Evolutionary conservation across 108 stramenopile genomes (phyloP).

Genomic region (Nannochloropsis salina): DNA sequence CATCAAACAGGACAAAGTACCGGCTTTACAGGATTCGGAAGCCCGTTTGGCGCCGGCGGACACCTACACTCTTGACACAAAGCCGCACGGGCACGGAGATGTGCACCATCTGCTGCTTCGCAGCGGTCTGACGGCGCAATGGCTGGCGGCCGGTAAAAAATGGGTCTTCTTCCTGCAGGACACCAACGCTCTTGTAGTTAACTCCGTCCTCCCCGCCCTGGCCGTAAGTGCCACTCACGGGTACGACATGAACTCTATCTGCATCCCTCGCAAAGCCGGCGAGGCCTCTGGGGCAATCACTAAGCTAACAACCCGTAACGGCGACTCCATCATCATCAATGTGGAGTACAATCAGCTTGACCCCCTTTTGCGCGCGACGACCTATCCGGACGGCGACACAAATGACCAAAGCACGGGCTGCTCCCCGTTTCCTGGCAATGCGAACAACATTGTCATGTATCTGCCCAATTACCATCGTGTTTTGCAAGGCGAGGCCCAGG

Average conservation of each 20-base stretch:
- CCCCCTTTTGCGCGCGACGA: slow-evolving; percentile 71
- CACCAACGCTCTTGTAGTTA: slow-evolving; percentile 95
- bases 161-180: slow-evolving; percentile 97
- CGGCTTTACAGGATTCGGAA: slow-evolving; percentile 75
- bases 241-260: slow-evolving; percentile 92
- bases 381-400: slow-evolving; percentile 72
- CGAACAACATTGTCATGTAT: slow-evolving; percentile 87
- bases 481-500: slow-evolving; percentile 57
- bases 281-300: slow-evolving; percentile 98
- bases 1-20: slow-evolving; percentile 93
- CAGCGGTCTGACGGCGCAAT: slow-evolving; percentile 58
- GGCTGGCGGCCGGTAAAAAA: slow-evolving; percentile 68
- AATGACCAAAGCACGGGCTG: slow-evolving; percentile 79
- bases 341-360: slow-evolving; percentile 97
- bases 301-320: slow-evolving; percentile 55
- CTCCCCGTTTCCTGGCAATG: slow-evolving; percentile 93
- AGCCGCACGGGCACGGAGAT: slow-evolving; percentile 99
- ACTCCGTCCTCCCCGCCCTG: slow-evolving; percentile 76
- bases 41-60: slow-evolving; percentile 76
- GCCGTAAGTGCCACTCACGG: slow-evolving; percentile 78
- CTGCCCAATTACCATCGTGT: slow-evolving; percentile 64
- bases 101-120: slow-evolving; percentile 83
- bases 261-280: slow-evolving; percentile 88
- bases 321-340: slow-evolving; percentile 75
- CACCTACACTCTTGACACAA: slow-evolving; percentile 74